Evolutionary conservation across 805 yeast species (phyloP).

Genomic region (Priceomyces haplophilus): DNA sequence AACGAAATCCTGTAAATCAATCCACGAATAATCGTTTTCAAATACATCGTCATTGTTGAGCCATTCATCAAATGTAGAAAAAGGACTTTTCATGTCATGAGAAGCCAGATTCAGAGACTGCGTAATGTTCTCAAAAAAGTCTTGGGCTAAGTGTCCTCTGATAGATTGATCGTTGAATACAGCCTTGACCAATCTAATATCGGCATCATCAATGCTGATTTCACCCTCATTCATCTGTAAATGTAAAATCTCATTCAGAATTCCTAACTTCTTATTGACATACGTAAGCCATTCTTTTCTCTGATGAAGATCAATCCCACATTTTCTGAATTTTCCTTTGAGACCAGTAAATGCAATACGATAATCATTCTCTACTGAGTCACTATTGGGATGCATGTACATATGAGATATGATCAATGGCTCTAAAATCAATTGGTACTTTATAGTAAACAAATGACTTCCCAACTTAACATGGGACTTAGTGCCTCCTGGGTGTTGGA

Average conservation of each 20-base stretch:
- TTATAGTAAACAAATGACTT: conserved; percentile 38
- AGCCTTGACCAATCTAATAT: conserved; percentile 64
- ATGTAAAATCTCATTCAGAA: conserved; percentile 40
- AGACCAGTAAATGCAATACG: conserved; percentile 37
- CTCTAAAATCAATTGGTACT: conserved; percentile 39
- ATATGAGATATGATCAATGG: conserved; percentile 39
- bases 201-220: conserved; percentile 65
- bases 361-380: conserved; percentile 18
- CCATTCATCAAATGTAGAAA: conserved; percentile 17
- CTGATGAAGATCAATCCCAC: conserved; percentile 40
- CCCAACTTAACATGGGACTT: conserved; percentile 35
- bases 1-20: conserved; percentile 69
- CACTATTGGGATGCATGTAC: conserved; percentile 28
- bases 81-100: neutral
- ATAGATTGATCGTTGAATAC: conserved; percentile 55
- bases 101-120: conserved; percentile 3
- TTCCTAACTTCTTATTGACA: conserved; percentile 36
- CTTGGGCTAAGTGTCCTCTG: conserved; percentile 21
- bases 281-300: conserved; percentile 34
- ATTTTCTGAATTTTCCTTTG: conserved; percentile 32
- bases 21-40: conserved; percentile 51
- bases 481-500: conserved; percentile 16
- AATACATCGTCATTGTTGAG: conserved; percentile 20
- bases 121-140: conserved; percentile 10
- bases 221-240: conserved; percentile 67